Conservation (phyloP, 164 flowering plant genomes). For the Magnolia sinica region DNA sequence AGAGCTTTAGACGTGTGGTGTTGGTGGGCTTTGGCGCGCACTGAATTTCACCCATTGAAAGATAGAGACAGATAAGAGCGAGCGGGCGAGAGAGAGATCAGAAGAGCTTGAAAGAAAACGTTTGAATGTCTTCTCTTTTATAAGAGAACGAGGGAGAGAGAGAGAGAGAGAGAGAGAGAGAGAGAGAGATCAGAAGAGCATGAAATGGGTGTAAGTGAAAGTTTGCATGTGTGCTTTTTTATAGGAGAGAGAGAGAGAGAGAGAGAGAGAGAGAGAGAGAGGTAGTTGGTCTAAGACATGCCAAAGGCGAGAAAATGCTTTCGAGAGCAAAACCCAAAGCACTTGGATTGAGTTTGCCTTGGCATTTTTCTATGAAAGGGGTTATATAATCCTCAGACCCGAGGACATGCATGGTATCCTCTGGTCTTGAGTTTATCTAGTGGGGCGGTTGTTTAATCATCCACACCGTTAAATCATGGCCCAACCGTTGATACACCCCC, state of each 20-base stretch:
- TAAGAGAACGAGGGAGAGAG: constrained; percentile 6
- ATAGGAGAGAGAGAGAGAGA: constrained; percentile 16
- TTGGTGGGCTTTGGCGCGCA: constrained; percentile 23
- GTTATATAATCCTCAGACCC: neutral
- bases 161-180: constrained; percentile 6
- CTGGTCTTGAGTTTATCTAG: neutral
- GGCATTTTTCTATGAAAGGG: neutral
- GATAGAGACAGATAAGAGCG: neutral
- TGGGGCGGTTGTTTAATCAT: neutral
- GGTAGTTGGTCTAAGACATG: constrained; percentile 53
- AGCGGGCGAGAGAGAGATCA: neutral
- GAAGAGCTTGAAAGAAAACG: no score
- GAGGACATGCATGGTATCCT: neutral
- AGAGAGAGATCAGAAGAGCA: neutral
- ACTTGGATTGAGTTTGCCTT: constrained; percentile 30
- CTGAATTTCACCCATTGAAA: constrained; percentile 47
- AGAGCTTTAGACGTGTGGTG: constrained; percentile 52
- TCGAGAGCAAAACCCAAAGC: constrained; percentile 47
- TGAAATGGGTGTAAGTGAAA: constrained; percentile 3
- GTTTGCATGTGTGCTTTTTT: constrained; percentile 36
- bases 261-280: neutral
- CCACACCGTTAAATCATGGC: neutral
- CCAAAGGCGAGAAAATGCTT: constrained; percentile 38
- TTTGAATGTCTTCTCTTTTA: no score
- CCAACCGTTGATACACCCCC: neutral